Percentiles rank a stretch among this genome's conserved stretches.
phyloP scores from a whole-genome alignment of 2,329 filamentous ascomycete species.

The Alternaria triticina region DNA sequence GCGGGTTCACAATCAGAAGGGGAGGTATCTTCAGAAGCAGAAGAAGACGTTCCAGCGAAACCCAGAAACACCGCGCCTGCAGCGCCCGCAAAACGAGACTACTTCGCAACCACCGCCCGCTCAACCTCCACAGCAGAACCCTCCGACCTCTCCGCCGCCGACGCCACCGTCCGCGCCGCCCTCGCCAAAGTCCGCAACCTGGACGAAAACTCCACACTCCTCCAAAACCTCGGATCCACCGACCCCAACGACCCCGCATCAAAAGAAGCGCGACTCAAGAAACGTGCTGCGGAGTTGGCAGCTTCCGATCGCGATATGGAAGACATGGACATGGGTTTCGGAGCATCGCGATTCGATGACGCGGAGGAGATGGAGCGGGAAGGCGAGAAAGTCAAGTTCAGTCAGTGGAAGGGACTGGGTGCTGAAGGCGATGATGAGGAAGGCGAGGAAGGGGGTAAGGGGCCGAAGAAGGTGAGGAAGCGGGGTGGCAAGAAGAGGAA shows the following conservation, averaged over 20 bases:
- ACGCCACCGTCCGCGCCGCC: slow-evolving; percentile 81
- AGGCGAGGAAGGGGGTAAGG: slow-evolving; percentile 51
- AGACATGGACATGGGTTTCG: slow-evolving; percentile 95
- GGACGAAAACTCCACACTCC: slow-evolving; percentile 54
- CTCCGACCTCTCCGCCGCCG: slow-evolving; percentile 57
- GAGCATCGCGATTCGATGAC: slow-evolving; percentile 83
- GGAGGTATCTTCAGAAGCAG: neutral
- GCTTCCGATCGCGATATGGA: slow-evolving; percentile 79
- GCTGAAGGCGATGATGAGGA: slow-evolving; percentile 60
- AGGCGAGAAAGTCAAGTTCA: slow-evolving; percentile 67
- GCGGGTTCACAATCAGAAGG: neutral
- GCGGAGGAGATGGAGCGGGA: slow-evolving; percentile 78
- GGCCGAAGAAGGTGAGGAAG: slow-evolving; percentile 68
- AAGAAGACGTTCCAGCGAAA: slow-evolving; percentile 7
- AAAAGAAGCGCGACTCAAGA: slow-evolving; percentile 71
- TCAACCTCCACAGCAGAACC: slow-evolving; percentile 33
- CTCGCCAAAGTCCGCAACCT: slow-evolving; percentile 75
- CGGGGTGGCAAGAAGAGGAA: slow-evolving; percentile 77
- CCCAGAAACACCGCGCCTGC: slow-evolving; percentile 2
- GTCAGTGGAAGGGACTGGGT: slow-evolving; percentile 64
- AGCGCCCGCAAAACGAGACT: slow-evolving; percentile 26
- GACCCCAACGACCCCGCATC: slow-evolving; percentile 49
- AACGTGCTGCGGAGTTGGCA: slow-evolving; percentile 69
- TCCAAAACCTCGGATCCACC: slow-evolving; percentile 45
- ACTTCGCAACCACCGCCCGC: slow-evolving; percentile 23